phyloP scores from a whole-genome alignment of 306 rosid genomes.

The Fagus sylvatica region DNA sequence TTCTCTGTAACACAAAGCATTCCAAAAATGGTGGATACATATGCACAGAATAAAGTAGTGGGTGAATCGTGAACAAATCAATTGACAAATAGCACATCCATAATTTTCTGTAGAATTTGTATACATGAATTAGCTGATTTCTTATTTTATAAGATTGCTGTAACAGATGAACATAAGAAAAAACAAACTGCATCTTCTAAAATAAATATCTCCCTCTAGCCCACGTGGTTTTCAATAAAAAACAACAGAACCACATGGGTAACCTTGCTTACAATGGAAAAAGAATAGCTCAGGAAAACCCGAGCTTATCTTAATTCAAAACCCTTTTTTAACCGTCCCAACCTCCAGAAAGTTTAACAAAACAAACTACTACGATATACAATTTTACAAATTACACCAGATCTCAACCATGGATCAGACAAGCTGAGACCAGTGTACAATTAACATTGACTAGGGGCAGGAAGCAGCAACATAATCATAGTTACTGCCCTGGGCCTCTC shows the following conservation, averaged over 20 bases:
- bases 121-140: constrained; percentile 29
- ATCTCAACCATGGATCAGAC: constrained; percentile 42
- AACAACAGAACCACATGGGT: constrained; percentile 82
- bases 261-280: constrained; percentile 53
- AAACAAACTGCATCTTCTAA: constrained; percentile 34
- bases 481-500: constrained; percentile 56
- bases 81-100: background rate
- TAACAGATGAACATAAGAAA: constrained; percentile 22
- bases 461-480: constrained; percentile 35
- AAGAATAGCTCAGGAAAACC: constrained; percentile 64
- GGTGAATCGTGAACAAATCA: background rate
- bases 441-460: constrained; percentile 32
- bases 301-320: constrained; percentile 47
- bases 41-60: background rate
- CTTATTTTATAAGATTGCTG: constrained; percentile 23
- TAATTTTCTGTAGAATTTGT: constrained; percentile 4
- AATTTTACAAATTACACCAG: constrained; percentile 74
- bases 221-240: constrained; percentile 73
- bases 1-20: too few species aligned
- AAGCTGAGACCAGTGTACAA: constrained; percentile 39
- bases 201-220: constrained; percentile 40
- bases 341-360: constrained; percentile 44
- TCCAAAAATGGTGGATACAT: too few species aligned
- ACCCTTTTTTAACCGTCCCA: constrained; percentile 57
- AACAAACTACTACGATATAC: constrained; percentile 76